Percentiles rank a stretch among this genome's conserved stretches.
These are phyloP conservation scores for Diplodia sapinea DNA, from an alignment of 2,329 filamentous ascomycete species.

Conservation along the genomic window DNA sequence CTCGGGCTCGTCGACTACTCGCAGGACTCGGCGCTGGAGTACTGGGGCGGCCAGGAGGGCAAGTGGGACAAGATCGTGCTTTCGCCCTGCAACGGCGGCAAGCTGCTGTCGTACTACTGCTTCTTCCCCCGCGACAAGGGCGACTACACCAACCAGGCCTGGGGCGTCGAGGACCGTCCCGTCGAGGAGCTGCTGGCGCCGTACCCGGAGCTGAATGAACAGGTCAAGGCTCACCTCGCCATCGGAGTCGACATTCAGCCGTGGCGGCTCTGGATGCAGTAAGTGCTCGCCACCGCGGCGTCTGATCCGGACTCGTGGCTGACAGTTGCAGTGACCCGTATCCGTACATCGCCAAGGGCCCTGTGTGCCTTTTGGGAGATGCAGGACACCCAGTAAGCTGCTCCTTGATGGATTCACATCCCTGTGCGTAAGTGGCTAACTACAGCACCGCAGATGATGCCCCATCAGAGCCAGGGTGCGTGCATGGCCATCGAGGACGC, in stretches of 20 bases:
- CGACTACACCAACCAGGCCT: constrained; percentile 54
- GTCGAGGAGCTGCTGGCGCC: constrained; percentile 64
- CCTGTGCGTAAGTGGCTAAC: neutral
- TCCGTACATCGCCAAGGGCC: constrained; percentile 34
- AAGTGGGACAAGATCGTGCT: constrained; percentile 71
- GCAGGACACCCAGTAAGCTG: constrained; percentile 49
- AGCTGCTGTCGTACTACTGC: constrained; percentile 71
- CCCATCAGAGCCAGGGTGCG: constrained; percentile 71
- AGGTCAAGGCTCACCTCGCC: constrained; percentile 62
- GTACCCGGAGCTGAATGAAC: constrained; percentile 64
- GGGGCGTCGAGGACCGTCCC: constrained; percentile 11
- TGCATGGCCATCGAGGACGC: constrained; percentile 73
- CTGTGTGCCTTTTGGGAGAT: constrained; percentile 66
- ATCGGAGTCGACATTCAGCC: constrained; percentile 69
- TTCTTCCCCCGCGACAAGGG: constrained; percentile 68
- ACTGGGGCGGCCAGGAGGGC: constrained; percentile 72
- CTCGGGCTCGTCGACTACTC: constrained; percentile 69
- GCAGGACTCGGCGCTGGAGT: constrained; percentile 65
- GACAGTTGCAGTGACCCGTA: neutral
- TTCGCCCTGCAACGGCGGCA: constrained; percentile 70
- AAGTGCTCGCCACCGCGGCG: constrained; percentile 60
- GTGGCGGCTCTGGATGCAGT: constrained; percentile 71
- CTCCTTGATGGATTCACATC: too few species aligned
- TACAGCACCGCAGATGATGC: constrained; percentile 59
- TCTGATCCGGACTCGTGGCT: neutral